phyloP scores from a whole-genome alignment of 257 asterid species.

The Buddleja alternifolia region DNA sequence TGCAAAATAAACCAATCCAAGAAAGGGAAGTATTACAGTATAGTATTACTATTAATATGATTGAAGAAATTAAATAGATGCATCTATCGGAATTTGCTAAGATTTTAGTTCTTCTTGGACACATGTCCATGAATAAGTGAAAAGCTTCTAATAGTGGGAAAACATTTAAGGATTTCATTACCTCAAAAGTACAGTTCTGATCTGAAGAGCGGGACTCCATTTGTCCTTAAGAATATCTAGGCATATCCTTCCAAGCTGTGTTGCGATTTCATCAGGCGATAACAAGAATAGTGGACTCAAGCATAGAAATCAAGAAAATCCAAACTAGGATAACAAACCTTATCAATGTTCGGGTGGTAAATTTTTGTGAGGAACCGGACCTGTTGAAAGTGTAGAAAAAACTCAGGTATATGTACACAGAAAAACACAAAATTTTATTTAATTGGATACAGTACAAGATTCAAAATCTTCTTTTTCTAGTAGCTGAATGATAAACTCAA shows the following conservation, averaged over 20 bases:
- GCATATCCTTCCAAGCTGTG: constrained; percentile 99
- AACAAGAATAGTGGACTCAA: neutral
- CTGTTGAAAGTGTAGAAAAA: constrained; percentile 44
- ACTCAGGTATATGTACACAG: constrained; percentile 28
- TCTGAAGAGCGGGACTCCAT: constrained; percentile 99
- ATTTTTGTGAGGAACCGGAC: constrained; percentile 99
- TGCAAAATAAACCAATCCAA: neutral
- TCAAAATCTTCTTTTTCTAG: neutral
- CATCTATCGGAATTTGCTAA: neutral
- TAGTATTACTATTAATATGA: neutral
- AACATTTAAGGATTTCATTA: constrained; percentile 34
- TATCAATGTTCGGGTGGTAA: constrained; percentile 99
- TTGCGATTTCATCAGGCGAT: constrained; percentile 19
- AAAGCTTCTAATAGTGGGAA: neutral
- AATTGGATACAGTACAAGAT: neutral
- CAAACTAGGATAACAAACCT: constrained; percentile 55
- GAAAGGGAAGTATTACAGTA: too few relatives aligned
- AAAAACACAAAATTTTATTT: neutral
- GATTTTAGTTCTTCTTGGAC: constrained; percentile 9
- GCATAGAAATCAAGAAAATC: constrained; percentile 3
- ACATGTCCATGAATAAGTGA: neutral
- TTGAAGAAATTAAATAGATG: neutral
- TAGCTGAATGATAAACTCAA: neutral
- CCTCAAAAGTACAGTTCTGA: constrained; percentile 98
- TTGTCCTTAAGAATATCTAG: constrained; percentile 98